Base-by-base conservation (phyloP, 257 asterid genomes). In the Gentiana macrophylla region DNA sequence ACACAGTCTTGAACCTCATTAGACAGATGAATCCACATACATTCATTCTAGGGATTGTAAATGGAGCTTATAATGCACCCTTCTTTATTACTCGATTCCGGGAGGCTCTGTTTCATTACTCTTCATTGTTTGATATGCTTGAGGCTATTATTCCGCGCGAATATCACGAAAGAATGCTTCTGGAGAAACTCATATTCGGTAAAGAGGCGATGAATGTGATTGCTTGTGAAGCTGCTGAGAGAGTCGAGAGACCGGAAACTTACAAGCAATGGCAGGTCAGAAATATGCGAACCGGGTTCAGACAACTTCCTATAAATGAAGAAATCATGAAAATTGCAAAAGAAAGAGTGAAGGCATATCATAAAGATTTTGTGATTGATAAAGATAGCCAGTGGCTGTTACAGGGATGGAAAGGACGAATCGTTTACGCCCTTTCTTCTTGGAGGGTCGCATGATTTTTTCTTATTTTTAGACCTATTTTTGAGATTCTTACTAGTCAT, bases 371-470 rank as follows among this genome's bases (percentile, higher is more conserved):
- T 13, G 69, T 72, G 12, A 72, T 72, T 34, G 81, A 72, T 5
- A 67, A 65, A 53, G 81, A 76, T 38, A 68, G 67, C 59, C 55
- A 56, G 3, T 76, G 81, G 81, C 38, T 76, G 49, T 53, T 76
- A 60, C 81, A 62, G 65, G 81, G 81, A 24, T 76, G 81, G 81
- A 76, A 72, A 66, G 81, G 81, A 52, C 68, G 78, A 12, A 75
- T 72, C 12, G 8, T 71, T 6, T 71, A 46, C 45, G 78, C 78
- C 6, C 63, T 66, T 38, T 75, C 78, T 59, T 64, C 81, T 8
- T 75, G 81, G 81, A 65, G 35, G 54, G 44, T 61, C 1, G 52
- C 56, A 24, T 24, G 24, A 24, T 24, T 24, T 64, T 56, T 49
- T 45, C 67, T 66, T 70, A 51, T 11, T 32, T 50, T 34, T 12